Evolutionary conservation across 257 asterid species (phyloP), one percentile per base, ranked within the genome.

Genomic region (Fraxinus cuspidata): DNA sequence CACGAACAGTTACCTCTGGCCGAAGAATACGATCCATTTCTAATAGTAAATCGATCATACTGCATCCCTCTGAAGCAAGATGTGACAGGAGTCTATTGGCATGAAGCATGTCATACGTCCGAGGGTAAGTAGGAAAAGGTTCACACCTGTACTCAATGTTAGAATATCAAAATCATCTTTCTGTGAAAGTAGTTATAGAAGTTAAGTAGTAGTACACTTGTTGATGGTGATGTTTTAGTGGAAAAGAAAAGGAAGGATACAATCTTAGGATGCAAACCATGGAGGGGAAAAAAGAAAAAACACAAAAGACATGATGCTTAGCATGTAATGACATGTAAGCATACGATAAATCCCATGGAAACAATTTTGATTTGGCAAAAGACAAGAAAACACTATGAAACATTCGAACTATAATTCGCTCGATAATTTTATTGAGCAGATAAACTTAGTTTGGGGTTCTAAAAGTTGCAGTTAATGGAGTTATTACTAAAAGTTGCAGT

Each of bases 11-110:
- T 90, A 94, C 98, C 98, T 94, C 98, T 6, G 98, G 98, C 34
- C 98, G 92, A 77, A 94, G 88, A 70, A 94, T 92, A 40, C 97
- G 96, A 77, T 94, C 97, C 97, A 94, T 94, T 86, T 92, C 98
- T 31, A 91, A 83, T 58, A 94, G 79, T 75, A 94, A 84, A 79
- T 88, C 84, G 47, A 85, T 71, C 74, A 87, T 71, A 64, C 86
- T 91, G 88, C 98, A 94, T 60, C 86, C 79, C 63, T 87, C 85
- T 63, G 86, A 73, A 71, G 82, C 85, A 84, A 87, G 75, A 81
- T 81, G 92, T 9, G 98, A 86, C 23, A 94, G 89, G 58, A 92
- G 96, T 49, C 93, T 89, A 49, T 88, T 89, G 72, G 91, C 98
- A 8, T 94, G 92, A 82, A 94, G 94, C 93, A 92, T 83, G 87